Conservation (phyloP, 2,329 filamentous ascomycete species). For the Microdochium nivale region DNA sequence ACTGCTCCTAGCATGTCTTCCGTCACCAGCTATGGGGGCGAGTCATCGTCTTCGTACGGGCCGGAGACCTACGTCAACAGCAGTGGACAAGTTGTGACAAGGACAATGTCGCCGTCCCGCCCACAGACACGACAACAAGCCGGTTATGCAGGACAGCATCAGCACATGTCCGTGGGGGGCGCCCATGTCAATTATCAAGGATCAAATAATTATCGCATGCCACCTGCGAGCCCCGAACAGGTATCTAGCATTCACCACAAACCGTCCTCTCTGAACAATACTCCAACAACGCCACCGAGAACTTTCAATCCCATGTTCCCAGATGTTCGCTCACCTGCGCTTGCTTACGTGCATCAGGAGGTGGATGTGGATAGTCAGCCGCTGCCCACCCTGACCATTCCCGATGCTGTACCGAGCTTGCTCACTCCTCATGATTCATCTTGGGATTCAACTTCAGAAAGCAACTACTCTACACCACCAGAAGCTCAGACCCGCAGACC, state of each 20-base stretch:
- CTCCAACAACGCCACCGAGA: background rate
- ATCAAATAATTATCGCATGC: background rate
- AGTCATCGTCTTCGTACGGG: background rate
- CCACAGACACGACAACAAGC: background rate
- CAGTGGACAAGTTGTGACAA: background rate
- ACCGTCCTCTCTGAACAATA: background rate
- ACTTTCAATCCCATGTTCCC: background rate
- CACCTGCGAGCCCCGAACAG: background rate
- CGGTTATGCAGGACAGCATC: background rate
- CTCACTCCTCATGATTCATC: constrained; percentile 25
- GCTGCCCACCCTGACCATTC: constrained; percentile 19
- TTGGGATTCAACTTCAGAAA: constrained; percentile 35
- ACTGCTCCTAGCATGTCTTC: background rate
- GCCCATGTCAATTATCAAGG: background rate
- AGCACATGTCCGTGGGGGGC: background rate
- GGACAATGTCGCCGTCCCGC: background rate
- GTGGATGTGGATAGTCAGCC: background rate
- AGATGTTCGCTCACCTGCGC: too few species aligned
- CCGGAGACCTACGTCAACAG: background rate
- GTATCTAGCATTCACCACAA: background rate
- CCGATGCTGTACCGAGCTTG: constrained; percentile 22
- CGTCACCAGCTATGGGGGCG: background rate
- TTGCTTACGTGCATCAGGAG: background rate
- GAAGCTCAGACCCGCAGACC: constrained; percentile 18
- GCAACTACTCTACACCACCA: constrained; percentile 38